phyloP scores from a whole-genome alignment of 306 rosid species.

The Cucurbita moschata region DNA sequence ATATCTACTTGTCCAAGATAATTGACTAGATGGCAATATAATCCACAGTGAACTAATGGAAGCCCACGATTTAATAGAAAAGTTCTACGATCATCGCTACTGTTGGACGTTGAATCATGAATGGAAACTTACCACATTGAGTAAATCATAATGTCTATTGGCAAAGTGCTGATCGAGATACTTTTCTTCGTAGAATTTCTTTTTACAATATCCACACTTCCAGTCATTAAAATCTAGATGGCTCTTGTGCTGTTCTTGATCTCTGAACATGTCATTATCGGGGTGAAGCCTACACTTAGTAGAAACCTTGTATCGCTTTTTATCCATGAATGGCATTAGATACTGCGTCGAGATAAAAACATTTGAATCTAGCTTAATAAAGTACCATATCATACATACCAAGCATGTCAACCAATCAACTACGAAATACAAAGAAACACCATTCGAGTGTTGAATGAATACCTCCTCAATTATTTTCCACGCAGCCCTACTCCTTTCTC shows the following conservation, averaged over 20 bases:
- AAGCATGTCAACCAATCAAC: not conserved
- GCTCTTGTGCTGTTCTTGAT: constrained; percentile 80
- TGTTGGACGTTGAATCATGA: constrained; percentile 9
- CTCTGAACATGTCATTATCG: constrained; percentile 62
- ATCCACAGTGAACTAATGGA: not conserved
- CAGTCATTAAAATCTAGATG: constrained; percentile 61
- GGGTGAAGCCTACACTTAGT: constrained; percentile 65
- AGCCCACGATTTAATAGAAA: not conserved
- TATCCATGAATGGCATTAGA: constrained; percentile 71
- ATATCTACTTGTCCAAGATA: not conserved
- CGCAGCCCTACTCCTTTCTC: constrained; percentile 84
- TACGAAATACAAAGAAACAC: not conserved
- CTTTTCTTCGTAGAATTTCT: constrained; percentile 74
- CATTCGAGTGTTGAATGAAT: not conserved
- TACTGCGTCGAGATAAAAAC: constrained; percentile 31
- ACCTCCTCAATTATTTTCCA: constrained; percentile 66
- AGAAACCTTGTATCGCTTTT: constrained; percentile 43
- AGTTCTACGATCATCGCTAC: not conserved
- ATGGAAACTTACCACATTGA: constrained; percentile 57
- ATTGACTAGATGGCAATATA: not conserved
- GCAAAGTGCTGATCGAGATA: constrained; percentile 88
- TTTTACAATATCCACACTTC: constrained; percentile 94
- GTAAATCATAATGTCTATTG: constrained; percentile 72
- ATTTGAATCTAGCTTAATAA: not conserved
- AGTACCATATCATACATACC: not conserved